These are phyloP conservation scores for Yarrowia bubula DNA, from an alignment of 805 yeast species.

Conservation along the genomic window DNA sequence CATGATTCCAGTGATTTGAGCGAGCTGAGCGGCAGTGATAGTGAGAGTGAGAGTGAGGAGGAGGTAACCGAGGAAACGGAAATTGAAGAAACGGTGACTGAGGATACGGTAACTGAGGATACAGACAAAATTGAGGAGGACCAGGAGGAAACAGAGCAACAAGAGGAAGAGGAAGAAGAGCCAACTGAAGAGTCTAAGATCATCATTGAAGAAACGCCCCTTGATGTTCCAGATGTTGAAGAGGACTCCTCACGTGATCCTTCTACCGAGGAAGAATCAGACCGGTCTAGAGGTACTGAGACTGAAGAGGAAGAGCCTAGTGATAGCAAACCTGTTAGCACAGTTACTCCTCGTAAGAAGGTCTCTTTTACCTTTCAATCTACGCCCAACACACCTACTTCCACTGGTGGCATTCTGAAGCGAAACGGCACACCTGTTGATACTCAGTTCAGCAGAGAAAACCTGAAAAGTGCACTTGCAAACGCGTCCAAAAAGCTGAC, in stretches of 20 bases:
- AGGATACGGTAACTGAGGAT: neutral
- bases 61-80: neutral
- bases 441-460: neutral
- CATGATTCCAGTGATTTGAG: too few species aligned
- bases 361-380: conserved; percentile 7
- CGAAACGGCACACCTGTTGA: neutral
- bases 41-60: neutral
- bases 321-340: neutral
- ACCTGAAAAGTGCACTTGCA: neutral
- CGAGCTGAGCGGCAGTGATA: neutral
- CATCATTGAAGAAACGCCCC: neutral
- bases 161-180: neutral
- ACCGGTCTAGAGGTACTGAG: neutral
- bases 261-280: neutral
- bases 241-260: neutral
- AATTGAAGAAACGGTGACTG: too few species aligned
- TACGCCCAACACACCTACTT: neutral
- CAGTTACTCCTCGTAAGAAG: conserved; percentile 1
- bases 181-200: neutral
- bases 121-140: neutral
- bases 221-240: neutral
- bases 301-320: conserved; percentile 4
- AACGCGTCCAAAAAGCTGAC: neutral
- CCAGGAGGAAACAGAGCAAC: neutral
- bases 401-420: conserved; percentile 21